phyloP scores from a whole-genome alignment of 1,284 basidiomycete genomes.

The Anthracocystis walkeri region DNA sequence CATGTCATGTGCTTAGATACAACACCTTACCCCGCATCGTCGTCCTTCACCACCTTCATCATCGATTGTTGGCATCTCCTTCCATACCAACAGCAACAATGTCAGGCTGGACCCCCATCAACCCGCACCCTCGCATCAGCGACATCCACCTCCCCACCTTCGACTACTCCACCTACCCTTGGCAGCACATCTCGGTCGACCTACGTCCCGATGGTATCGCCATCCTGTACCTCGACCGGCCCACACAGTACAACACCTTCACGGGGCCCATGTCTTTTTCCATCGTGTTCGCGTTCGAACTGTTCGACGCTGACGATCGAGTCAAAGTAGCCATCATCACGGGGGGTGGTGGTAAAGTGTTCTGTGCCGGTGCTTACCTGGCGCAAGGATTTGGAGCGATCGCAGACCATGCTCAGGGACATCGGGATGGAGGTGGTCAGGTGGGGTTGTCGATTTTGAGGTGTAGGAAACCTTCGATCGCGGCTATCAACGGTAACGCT shows the following conservation, averaged over 20 bases:
- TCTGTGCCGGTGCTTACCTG: constrained; percentile 61
- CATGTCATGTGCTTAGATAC: neutral
- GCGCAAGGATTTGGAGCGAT: constrained; percentile 50
- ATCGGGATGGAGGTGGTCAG: constrained; percentile 58
- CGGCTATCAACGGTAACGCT: constrained; percentile 60
- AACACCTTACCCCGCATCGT: neutral
- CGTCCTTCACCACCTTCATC: no score
- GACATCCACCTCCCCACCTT: constrained; percentile 37
- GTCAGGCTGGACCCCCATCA: constrained; percentile 33
- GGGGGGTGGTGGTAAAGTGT: constrained; percentile 50
- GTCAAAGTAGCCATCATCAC: constrained; percentile 57
- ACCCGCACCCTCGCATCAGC: constrained; percentile 46
- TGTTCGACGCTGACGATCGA: constrained; percentile 57
- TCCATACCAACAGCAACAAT: neutral
- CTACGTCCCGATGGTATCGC: constrained; percentile 36
- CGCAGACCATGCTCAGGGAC: constrained; percentile 35
- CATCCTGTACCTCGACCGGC: constrained; percentile 33
- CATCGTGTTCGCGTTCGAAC: constrained; percentile 56
- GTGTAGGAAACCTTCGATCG: constrained; percentile 56
- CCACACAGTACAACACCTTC: constrained; percentile 51
- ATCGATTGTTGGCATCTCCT: neutral
- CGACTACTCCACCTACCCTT: constrained; percentile 38
- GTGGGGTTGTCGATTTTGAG: constrained; percentile 44
- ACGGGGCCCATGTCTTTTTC: constrained; percentile 48
- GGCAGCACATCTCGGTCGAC: constrained; percentile 38